These are phyloP conservation scores for Epichloe baconii DNA, from an alignment of 2,329 filamentous ascomycete genomes.

Conservation along the genomic window DNA sequence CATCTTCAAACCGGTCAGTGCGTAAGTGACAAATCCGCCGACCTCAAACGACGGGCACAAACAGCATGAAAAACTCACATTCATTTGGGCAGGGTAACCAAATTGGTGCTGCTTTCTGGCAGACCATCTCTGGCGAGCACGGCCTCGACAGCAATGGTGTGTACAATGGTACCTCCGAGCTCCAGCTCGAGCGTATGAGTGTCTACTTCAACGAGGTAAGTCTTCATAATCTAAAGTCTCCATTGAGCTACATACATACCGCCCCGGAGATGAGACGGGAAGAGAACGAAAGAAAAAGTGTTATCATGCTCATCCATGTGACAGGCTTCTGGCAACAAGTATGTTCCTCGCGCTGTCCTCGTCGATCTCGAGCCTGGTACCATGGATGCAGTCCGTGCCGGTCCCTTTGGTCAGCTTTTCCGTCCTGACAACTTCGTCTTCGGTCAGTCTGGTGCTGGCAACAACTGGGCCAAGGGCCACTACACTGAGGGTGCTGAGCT, in stretches of 20 bases:
- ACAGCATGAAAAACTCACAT: constrained; percentile 22
- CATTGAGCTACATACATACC: not conserved
- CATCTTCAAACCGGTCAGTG: constrained; percentile 99
- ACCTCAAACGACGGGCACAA: not conserved
- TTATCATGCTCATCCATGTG: not conserved
- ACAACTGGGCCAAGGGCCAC: constrained; percentile 99
- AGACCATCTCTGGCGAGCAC: constrained; percentile 80
- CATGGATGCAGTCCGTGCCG: constrained; percentile 97
- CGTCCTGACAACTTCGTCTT: constrained; percentile 99
- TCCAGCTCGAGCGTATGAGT: constrained; percentile 99
- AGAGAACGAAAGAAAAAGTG: not conserved
- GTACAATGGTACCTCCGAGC: constrained; percentile 97
- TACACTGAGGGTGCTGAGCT: constrained; percentile 99
- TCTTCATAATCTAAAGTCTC: constrained; percentile 30
- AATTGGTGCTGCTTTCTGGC: constrained; percentile 99
- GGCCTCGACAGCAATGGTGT: constrained; percentile 95
- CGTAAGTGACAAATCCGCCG: constrained; percentile 40
- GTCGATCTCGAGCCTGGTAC: constrained; percentile 98
- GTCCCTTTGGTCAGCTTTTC: constrained; percentile 97
- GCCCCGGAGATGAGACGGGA: not conserved
- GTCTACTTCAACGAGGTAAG: constrained; percentile 84
- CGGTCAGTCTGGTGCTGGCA: constrained; percentile 96
- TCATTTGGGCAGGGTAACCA: constrained; percentile 74
- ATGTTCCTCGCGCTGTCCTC: constrained; percentile 95
- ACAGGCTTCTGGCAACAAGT: constrained; percentile 92